Evolutionary conservation across 2,329 filamentous ascomycete species (phyloP).

Genomic region (Aschersonia sp.): DNA sequence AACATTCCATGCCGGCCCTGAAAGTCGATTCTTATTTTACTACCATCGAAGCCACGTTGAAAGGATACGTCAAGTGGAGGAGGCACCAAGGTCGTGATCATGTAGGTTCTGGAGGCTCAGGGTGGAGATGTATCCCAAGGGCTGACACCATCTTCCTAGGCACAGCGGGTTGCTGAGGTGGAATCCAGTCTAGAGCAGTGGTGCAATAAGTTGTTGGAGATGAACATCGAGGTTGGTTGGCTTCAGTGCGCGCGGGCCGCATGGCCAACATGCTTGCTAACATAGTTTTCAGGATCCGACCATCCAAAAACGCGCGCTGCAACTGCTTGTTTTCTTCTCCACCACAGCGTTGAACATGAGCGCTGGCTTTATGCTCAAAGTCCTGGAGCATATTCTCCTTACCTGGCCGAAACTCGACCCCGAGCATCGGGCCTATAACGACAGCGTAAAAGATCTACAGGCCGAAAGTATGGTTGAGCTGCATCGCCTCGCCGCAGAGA

Average conservation of each 20-base stretch:
- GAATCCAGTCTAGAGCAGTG: conserved; percentile 54
- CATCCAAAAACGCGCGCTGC: conserved; percentile 67
- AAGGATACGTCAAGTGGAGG: conserved; percentile 75
- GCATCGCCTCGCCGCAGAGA: conserved; percentile 75
- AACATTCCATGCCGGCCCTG: conserved; percentile 57
- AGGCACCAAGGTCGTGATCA: conserved; percentile 13
- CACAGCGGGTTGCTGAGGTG: conserved; percentile 40
- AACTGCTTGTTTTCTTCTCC: conserved; percentile 72
- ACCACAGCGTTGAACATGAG: conserved; percentile 67
- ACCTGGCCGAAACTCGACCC: conserved; percentile 63
- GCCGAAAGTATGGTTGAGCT: conserved; percentile 74
- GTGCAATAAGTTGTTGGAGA: conserved; percentile 56
- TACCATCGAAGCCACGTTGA: conserved; percentile 75
- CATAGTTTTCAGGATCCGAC: conserved; percentile 48
- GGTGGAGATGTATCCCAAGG: neutral
- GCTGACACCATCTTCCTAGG: neutral
- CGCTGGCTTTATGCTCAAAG: conserved; percentile 69
- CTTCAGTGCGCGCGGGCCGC: neutral
- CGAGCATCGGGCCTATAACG: conserved; percentile 60
- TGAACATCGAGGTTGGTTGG: conserved; percentile 46
- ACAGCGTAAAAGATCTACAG: conserved; percentile 81
- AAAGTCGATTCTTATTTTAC: conserved; percentile 80
- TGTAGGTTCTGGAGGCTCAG: conserved; percentile 10
- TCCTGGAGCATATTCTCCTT: conserved; percentile 80
- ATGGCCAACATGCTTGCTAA: neutral